Evolutionary conservation across 768 basidiomycete species (phyloP).

Genomic region (Dioszegia aurantiaca): DNA sequence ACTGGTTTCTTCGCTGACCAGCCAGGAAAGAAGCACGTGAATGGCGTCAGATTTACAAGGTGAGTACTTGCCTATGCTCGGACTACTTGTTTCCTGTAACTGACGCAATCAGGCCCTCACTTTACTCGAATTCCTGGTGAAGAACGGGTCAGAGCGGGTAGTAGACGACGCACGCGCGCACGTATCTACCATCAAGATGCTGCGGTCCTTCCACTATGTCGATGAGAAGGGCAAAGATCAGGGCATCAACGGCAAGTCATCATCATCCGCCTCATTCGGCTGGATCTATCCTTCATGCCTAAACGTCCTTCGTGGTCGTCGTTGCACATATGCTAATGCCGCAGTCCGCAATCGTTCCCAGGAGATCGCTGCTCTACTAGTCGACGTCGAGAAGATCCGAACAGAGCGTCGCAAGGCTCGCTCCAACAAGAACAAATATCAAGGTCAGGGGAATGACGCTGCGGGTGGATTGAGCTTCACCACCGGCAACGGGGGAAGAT

Average conservation of each 20-base stretch:
- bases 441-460: constrained; percentile 78
- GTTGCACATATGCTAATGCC: neutral
- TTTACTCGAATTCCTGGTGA: constrained; percentile 90
- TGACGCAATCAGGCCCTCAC: constrained; percentile 67
- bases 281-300: neutral
- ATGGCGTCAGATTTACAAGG: constrained; percentile 99
- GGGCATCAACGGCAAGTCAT: constrained; percentile 81
- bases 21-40: constrained; percentile 90
- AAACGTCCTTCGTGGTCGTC: neutral
- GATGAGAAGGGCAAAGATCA: constrained; percentile 99
- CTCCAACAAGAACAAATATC: constrained; percentile 81
- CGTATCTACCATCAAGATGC: constrained; percentile 92
- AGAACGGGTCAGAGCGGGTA: constrained; percentile 94
- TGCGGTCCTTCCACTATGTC: constrained; percentile 95
- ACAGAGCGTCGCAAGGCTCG: constrained; percentile 88
- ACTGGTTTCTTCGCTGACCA: neutral
- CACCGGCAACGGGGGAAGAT: constrained; percentile 59
- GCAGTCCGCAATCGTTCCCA: constrained; percentile 90
- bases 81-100: neutral
- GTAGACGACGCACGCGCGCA: constrained; percentile 96
- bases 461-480: constrained; percentile 59
- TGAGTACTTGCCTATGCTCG: constrained; percentile 46
- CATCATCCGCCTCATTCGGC: neutral
- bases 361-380: constrained; percentile 85
- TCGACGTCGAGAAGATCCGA: constrained; percentile 87